These are phyloP conservation scores for Lippia alba DNA, from an alignment of 305 asterid species.

Conservation along the genomic window DNA sequence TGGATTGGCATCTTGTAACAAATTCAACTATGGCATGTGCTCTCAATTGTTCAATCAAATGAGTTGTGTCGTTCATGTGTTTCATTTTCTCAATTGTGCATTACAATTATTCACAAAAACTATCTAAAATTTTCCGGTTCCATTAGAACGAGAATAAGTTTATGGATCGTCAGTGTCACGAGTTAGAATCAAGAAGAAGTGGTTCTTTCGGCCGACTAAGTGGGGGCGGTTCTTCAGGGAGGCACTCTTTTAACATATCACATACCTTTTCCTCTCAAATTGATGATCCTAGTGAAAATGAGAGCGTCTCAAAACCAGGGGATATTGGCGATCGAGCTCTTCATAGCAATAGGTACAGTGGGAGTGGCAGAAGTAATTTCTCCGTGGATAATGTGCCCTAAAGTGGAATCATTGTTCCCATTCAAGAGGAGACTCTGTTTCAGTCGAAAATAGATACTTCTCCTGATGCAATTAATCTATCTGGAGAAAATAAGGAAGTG, in stretches of 20 bases:
- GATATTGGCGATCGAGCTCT: slow-evolving; percentile 85
- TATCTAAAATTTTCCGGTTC: neutral
- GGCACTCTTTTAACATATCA: slow-evolving; percentile 48
- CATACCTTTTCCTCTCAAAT: slow-evolving; percentile 34
- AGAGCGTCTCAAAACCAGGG: slow-evolving; percentile 80
- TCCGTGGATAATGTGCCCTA: slow-evolving; percentile 50
- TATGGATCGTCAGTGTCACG: slow-evolving; percentile 54
- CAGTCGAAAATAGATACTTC: slow-evolving; percentile 34
- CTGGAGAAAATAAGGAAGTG: slow-evolving; percentile 47
- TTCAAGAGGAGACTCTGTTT: slow-evolving; percentile 44
- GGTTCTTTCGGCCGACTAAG: slow-evolving; percentile 49
- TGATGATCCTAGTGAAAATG: slow-evolving; percentile 54
- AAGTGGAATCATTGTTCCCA: slow-evolving; percentile 49
- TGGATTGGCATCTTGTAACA: slow-evolving; percentile 14
- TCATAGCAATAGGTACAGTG: slow-evolving; percentile 54
- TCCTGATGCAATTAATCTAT: slow-evolving; percentile 40
- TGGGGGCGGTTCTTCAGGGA: slow-evolving; percentile 50
- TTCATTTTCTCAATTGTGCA: neutral
- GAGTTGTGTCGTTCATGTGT: no score
- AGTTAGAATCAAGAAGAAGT: slow-evolving; percentile 43
- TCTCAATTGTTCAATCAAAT: no score
- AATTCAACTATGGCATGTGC: neutral
- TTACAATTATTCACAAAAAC: neutral
- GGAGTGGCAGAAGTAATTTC: slow-evolving; percentile 53
- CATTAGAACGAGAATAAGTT: slow-evolving; percentile 23